Evolutionary conservation across 495 filamentous ascomycete genomes (phyloP).

Genomic region (Rostrohypoxylon terebratum): DNA sequence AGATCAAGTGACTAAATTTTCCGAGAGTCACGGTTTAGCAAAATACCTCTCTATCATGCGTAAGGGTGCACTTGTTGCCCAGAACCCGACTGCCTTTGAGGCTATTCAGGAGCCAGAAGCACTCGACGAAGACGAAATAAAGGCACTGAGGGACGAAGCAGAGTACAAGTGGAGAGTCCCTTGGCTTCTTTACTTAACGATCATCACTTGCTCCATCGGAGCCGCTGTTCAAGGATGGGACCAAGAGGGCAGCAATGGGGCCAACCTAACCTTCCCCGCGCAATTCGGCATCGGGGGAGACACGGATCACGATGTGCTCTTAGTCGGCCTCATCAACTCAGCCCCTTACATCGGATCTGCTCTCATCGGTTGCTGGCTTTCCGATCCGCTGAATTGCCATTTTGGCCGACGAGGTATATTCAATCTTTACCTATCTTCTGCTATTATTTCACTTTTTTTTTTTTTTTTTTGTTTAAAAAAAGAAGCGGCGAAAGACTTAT

Average conservation of each 20-base stretch:
- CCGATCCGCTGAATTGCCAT: slow-evolving; percentile 67
- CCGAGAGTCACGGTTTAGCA: slow-evolving; percentile 52
- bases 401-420: slow-evolving; percentile 66
- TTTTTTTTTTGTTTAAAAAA: not conserved
- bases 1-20: slow-evolving; percentile 68
- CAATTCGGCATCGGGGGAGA: slow-evolving; percentile 67
- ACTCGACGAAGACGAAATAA: slow-evolving; percentile 66
- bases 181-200: slow-evolving; percentile 72
- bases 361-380: slow-evolving; percentile 69
- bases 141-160: slow-evolving; percentile 67
- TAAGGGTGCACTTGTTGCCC: slow-evolving; percentile 74
- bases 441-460: not conserved
- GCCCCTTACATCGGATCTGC: slow-evolving; percentile 59
- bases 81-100: slow-evolving; percentile 67
- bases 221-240: slow-evolving; percentile 80
- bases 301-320: slow-evolving; percentile 62
- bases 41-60: slow-evolving; percentile 63
- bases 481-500: slow-evolving; percentile 27
- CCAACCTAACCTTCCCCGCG: slow-evolving; percentile 71
- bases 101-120: slow-evolving; percentile 58
- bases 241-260: slow-evolving; percentile 80
- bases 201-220: slow-evolving; percentile 76
- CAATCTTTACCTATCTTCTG: not conserved
- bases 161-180: slow-evolving; percentile 75
- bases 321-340: slow-evolving; percentile 73